These are phyloP conservation scores for Scalesia atractyloides DNA, from an alignment of 129 eudicot species.

Conservation along the genomic window DNA sequence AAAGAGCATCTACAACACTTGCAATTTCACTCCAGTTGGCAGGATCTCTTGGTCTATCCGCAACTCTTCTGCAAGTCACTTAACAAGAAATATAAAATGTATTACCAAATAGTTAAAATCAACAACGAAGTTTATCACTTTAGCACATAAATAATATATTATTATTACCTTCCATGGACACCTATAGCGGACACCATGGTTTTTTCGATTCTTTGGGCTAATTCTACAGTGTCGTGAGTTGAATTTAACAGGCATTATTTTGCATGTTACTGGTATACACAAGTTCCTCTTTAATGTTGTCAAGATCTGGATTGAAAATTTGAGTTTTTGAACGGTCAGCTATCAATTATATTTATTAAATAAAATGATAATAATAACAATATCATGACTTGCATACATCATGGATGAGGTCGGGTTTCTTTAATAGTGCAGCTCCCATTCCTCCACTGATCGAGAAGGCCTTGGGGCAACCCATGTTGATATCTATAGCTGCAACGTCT, in stretches of 20 bases:
- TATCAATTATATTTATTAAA: background rate
- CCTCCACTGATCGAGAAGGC: slow-evolving; percentile 88
- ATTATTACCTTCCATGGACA: slow-evolving; percentile 85
- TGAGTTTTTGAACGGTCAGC: slow-evolving; percentile 13
- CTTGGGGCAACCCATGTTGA: slow-evolving; percentile 92
- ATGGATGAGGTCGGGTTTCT: slow-evolving; percentile 83
- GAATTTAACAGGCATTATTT: slow-evolving; percentile 71
- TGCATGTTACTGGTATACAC: slow-evolving; percentile 83
- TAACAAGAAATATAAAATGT: slow-evolving; percentile 33
- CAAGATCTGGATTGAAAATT: slow-evolving; percentile 56
- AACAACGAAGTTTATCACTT: background rate
- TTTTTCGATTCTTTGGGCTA: slow-evolving; percentile 83
- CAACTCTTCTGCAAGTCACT: slow-evolving; percentile 66
- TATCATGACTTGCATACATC: slow-evolving; percentile 50
- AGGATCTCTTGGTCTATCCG: slow-evolving; percentile 97
- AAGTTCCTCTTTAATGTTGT: slow-evolving; percentile 84
- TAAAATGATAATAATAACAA: background rate
- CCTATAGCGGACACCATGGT: slow-evolving; percentile 90
- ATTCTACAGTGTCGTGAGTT: slow-evolving; percentile 73
- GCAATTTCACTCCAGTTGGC: slow-evolving; percentile 93
- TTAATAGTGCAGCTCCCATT: slow-evolving; percentile 87
- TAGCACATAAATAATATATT: background rate
- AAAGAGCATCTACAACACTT: slow-evolving; percentile 79
- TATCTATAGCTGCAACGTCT: slow-evolving; percentile 83
- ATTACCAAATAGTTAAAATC: slow-evolving; percentile 15